Evolutionary conservation across 495 filamentous ascomycete genomes (phyloP), one percentile per base, ranked within the genome.

Genomic region (Penicillium antarcticum): DNA sequence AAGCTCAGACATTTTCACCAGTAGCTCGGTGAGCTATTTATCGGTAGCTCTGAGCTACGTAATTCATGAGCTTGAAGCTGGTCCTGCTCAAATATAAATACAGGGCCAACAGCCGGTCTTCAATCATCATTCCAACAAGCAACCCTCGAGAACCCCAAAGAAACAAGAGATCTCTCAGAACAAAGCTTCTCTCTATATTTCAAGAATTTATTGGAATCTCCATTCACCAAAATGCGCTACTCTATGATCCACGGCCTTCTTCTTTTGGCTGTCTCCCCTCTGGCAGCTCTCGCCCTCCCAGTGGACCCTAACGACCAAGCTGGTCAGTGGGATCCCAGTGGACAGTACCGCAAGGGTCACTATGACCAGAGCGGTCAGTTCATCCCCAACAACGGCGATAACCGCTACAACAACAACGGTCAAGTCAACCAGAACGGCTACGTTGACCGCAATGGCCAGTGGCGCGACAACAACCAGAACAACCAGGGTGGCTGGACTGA

Each of bases 1-100:
- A n/a, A 69, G 66, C 56, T 82, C 81, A 49, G 79, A 79, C 33
- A 65, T 53, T 46, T 62, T 61, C 11, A 60, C 65, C 10, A 57
- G 61, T n/a, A 63, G 51, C 13, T 41, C 48, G 19, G 68, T 73
- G 51, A 70, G 77, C 35, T 71, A 78, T 36, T 44, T 42, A 12
- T 62, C n/a, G 17, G 11, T 14, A 49, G 40, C 34, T 47, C 9
- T 16, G 13, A 37, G 37, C 39, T 61, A 58, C 57, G 58, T 61
- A 56, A 58, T 51, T 6, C 12, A 8, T 1, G 42, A 41, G 26
- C 31, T 35, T 40, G 39, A 29, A 55, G 51, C 34, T 51, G 13
- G 32, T 6, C n/a, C 43, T 21, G 42, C 48, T 55, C 42, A 21
- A 47, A 16, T 64, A 64, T 58, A 64, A 64, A 64, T 64, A 64